Conservation (phyloP, 2,329 filamentous ascomycete genomes). For the Pseudocercospora pini-densiflorae region DNA sequence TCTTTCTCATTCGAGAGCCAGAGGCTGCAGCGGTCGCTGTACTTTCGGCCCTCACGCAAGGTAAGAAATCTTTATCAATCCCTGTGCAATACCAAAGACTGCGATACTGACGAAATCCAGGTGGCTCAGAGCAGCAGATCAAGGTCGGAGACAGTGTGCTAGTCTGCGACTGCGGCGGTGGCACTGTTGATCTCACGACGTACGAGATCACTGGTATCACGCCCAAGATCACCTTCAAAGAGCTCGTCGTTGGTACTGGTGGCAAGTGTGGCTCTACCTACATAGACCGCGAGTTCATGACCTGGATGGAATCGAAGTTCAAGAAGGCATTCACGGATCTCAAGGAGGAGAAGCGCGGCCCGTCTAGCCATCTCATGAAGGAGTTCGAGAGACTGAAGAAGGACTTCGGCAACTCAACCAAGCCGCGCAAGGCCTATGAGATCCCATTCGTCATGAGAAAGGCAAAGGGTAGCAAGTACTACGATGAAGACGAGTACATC, state of each 20-base stretch:
- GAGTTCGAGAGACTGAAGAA: constrained; percentile 19
- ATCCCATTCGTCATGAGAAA: too few relatives aligned
- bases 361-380: constrained; percentile 21
- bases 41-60: background rate
- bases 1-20: constrained; percentile 71
- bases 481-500: too few relatives aligned
- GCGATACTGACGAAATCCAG: background rate
- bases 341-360: constrained; percentile 13
- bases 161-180: constrained; percentile 24
- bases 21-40: constrained; percentile 70
- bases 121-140: constrained; percentile 9
- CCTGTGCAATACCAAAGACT: too few relatives aligned
- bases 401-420: too few relatives aligned
- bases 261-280: constrained; percentile 27
- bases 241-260: constrained; percentile 19
- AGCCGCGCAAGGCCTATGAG: too few relatives aligned
- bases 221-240: constrained; percentile 15
- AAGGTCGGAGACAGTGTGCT: constrained; percentile 18
- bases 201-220: constrained; percentile 14
- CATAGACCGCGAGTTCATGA: constrained; percentile 24
- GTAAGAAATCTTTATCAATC: background rate
- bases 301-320: constrained; percentile 21
- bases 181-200: constrained; percentile 23
- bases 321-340: constrained; percentile 9
- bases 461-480: too few relatives aligned